Evolutionary conservation across 2,329 filamentous ascomycete species (phyloP), one percentile per base, ranked within the genome.

Genomic region (Cercospora berteroae): DNA sequence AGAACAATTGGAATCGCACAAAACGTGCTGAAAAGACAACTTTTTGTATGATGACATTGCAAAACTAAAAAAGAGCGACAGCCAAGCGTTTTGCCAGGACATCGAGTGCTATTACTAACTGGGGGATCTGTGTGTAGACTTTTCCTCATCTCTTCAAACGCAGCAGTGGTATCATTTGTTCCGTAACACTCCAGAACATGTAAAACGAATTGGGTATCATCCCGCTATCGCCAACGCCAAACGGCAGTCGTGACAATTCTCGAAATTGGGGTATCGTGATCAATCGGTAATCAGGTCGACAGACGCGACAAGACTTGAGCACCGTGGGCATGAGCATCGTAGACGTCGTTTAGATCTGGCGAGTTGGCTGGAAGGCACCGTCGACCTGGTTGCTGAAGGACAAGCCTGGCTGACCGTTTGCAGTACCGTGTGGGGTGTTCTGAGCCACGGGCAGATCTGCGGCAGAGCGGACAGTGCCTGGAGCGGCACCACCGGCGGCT

Each of bases 331-430:
- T 39, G 48, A 62, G 60, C 16, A 29, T 62, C 60, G 39, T 50
- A 33, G 29, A 52, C 39, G 25, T 57, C 57, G 23, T 66, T 72
- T 78, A 80, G 63, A 76, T 76, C 33, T 67, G 61, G 61, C 81
- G 80, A 56, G 63, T 66, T 52, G 70, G 66, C 65, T 71, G 67
- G 67, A 72, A 72, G 23, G 70, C 70, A 33, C 69, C 70, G 36
- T 70, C 68, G 57, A 84, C 79, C 73, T 84, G 81, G 71, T 78
- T 63, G 61, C 61, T 63, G 61, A 63, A 63, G 9, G 61, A 63
- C 13, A 48, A 42, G 12, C 36, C 36, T 44, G 58, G 25, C 23
- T 61, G 59, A 10, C 58, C 58, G 18, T 42, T 61, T 2, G 36
- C 25, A 13, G 42, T 42, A 23, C 61, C 61, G 61, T 63, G 33